A percentile compares a stretch with the other conserved stretches of the same genome.
Conservation (phyloP, 331 rosid species). For the Cydonia oblonga region DNA sequence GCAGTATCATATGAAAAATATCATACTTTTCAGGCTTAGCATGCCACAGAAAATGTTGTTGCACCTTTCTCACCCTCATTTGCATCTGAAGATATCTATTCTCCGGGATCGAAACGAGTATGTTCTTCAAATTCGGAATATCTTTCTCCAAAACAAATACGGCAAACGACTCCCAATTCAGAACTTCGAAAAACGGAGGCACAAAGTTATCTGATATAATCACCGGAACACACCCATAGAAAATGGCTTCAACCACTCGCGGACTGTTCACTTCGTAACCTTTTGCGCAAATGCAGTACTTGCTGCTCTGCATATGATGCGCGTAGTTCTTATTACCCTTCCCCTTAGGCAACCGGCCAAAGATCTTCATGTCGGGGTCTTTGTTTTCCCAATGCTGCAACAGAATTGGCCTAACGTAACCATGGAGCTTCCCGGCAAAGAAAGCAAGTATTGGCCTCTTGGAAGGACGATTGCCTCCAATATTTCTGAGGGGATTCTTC, state of each 20-base stretch:
- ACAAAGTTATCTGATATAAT: constrained; percentile 86
- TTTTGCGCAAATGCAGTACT: constrained; percentile 81
- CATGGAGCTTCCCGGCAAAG: constrained; percentile 82
- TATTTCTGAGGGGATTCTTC: constrained; percentile 45
- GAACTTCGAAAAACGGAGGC: constrained; percentile 78
- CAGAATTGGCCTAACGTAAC: constrained; percentile 65
- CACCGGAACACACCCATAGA: constrained; percentile 73
- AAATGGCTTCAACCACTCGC: constrained; percentile 75
- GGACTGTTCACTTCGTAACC: constrained; percentile 96
- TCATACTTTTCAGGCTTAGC: constrained; percentile 65
- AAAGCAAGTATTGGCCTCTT: constrained; percentile 63
- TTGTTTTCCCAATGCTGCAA: constrained; percentile 68
- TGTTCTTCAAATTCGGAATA: constrained; percentile 60
- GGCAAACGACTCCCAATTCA: constrained; percentile 84
- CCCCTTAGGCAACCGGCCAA: constrained; percentile 42
- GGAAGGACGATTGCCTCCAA: constrained; percentile 70
- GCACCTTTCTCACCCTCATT: constrained; percentile 68
- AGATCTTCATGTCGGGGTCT: constrained; percentile 77
- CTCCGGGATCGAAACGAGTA: constrained; percentile 56
- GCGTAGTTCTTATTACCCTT: constrained; percentile 48
- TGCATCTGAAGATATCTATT: constrained; percentile 62
- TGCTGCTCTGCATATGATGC: constrained; percentile 71
- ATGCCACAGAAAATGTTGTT: constrained; percentile 85
- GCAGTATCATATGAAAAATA: constrained; percentile 82
- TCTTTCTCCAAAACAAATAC: constrained; percentile 72